These are phyloP conservation scores for Pseudonitzschia pungens DNA, from an alignment of 108 stramenopile species.

Conservation along the genomic window DNA sequence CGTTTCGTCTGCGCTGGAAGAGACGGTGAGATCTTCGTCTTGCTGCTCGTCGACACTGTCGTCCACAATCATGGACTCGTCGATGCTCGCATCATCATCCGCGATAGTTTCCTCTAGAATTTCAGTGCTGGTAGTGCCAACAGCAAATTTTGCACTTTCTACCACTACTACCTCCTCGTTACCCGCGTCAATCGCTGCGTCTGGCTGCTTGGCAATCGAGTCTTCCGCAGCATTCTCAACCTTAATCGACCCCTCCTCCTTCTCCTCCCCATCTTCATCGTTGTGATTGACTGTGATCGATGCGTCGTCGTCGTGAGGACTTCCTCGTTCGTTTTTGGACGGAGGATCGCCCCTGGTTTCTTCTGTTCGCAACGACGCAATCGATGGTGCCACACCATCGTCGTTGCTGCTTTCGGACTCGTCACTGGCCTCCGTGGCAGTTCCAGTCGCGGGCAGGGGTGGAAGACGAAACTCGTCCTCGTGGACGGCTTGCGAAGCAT, in stretches of 20 bases:
- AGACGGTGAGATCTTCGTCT: background rate
- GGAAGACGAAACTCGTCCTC: slow-evolving; percentile 23
- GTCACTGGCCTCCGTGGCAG: background rate
- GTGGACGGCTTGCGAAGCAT: slow-evolving; percentile 25
- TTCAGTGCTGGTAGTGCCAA: slow-evolving; percentile 3
- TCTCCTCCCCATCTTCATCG: background rate
- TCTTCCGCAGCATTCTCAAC: background rate
- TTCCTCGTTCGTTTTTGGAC: background rate
- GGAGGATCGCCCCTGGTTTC: background rate
- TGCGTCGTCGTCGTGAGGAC: background rate
- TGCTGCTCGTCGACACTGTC: background rate
- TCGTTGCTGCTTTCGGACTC: background rate
- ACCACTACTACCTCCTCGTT: slow-evolving; percentile 1
- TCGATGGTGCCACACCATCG: background rate
- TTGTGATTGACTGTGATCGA: background rate
- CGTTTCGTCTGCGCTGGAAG: background rate
- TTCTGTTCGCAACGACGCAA: background rate
- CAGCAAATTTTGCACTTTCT: slow-evolving; percentile 7
- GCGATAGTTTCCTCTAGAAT: background rate
- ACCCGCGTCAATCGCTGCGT: slow-evolving; percentile 1
- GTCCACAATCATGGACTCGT: background rate
- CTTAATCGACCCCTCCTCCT: background rate
- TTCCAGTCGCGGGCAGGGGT: background rate
- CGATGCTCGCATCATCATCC: background rate
- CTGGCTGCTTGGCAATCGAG: background rate